Evolutionary conservation across 2,329 filamentous ascomycete genomes (phyloP).

Genomic region (Cordyceps javanica): DNA sequence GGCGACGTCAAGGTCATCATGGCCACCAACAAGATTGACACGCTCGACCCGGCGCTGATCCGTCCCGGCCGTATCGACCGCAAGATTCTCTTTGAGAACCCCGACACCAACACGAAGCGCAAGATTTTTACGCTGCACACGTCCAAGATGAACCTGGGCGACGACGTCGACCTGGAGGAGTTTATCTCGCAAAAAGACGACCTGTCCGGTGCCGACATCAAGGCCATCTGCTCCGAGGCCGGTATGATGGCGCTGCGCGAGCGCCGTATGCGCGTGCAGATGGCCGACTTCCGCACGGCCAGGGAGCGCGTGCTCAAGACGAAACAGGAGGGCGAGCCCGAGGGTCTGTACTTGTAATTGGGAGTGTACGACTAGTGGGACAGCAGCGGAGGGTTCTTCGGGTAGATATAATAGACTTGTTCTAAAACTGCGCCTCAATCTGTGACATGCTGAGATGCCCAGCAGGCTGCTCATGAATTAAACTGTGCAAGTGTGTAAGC

Average conservation of each 20-base stretch:
- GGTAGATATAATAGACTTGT: slow-evolving; percentile 8
- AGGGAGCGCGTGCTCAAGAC: slow-evolving; percentile 94
- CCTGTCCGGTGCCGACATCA: slow-evolving; percentile 93
- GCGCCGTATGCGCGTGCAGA: slow-evolving; percentile 95
- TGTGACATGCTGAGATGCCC: neutral
- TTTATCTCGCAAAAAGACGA: slow-evolving; percentile 99
- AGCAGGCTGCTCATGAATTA: neutral
- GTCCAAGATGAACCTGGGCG: slow-evolving; percentile 94
- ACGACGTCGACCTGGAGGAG: slow-evolving; percentile 97
- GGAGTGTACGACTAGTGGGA: slow-evolving; percentile 20
- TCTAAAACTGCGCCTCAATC: neutral
- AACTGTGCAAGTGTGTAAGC: neutral
- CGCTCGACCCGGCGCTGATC: slow-evolving; percentile 90
- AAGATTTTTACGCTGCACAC: slow-evolving; percentile 99
- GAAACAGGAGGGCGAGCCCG: slow-evolving; percentile 96
- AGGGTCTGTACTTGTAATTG: slow-evolving; percentile 91
- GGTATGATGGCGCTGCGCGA: slow-evolving; percentile 91
- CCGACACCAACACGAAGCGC: slow-evolving; percentile 79
- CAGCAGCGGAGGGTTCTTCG: neutral
- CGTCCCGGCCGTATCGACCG: slow-evolving; percentile 96
- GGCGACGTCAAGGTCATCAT: slow-evolving; percentile 99
- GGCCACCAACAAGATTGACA: slow-evolving; percentile 99
- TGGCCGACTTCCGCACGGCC: slow-evolving; percentile 93
- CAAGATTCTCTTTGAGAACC: slow-evolving; percentile 76
- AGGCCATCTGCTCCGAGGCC: slow-evolving; percentile 96